Evolutionary conservation across 1,284 basidiomycete genomes (phyloP).

Genomic region (Gymnopus androsaceus): DNA sequence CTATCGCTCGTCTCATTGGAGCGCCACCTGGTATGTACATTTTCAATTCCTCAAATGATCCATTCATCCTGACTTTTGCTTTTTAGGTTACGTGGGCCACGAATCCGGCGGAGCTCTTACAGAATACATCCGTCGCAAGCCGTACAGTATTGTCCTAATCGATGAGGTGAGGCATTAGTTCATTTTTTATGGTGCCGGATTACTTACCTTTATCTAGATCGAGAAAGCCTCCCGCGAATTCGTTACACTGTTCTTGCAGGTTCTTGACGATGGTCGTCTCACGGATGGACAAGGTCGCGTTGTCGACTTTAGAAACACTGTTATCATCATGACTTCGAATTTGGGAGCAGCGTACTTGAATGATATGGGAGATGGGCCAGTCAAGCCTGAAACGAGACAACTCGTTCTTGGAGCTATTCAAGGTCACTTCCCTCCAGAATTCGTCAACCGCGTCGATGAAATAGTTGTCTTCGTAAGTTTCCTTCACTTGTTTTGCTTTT

Average conservation of each 20-base stretch:
- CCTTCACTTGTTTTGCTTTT: constrained; percentile 5
- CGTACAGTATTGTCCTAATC: constrained; percentile 80
- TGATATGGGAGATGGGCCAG: constrained; percentile 74
- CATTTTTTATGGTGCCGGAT: no score
- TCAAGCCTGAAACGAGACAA: constrained; percentile 62
- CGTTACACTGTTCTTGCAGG: constrained; percentile 89
- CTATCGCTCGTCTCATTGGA: constrained; percentile 87
- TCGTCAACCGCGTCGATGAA: constrained; percentile 91
- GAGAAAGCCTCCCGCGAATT: constrained; percentile 92
- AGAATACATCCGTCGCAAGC: constrained; percentile 88
- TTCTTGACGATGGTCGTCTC: constrained; percentile 93
- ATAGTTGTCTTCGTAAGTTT: constrained; percentile 83
- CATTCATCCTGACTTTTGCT: no score
- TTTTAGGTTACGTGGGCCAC: constrained; percentile 94
- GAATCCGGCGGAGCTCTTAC: constrained; percentile 90
- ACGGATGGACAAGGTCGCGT: constrained; percentile 86
- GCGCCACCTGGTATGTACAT: constrained; percentile 79
- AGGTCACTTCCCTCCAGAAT: constrained; percentile 89
- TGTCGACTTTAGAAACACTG: constrained; percentile 80
- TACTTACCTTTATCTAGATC: no score
- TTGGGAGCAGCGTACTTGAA: constrained; percentile 80
- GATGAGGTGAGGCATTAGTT: no score
- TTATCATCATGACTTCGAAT: constrained; percentile 95
- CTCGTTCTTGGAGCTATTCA: constrained; percentile 82
- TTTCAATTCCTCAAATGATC: no score